These are phyloP conservation scores for Albizia julibrissin DNA, from an alignment of 306 rosid species.

Conservation along the genomic window DNA sequence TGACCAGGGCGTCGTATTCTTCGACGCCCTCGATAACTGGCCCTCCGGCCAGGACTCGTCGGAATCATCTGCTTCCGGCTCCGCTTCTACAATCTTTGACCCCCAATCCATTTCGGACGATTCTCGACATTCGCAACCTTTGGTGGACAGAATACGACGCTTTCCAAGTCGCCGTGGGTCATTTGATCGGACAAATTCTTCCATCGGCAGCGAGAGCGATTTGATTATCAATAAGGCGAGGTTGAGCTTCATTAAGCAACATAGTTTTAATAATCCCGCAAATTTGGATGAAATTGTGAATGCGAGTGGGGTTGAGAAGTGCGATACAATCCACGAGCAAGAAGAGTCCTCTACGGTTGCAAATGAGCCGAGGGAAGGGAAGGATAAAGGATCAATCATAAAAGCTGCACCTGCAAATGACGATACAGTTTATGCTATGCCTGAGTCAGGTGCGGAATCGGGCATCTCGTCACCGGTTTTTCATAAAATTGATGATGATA, in stretches of 20 bases:
- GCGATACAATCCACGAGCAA: conserved; percentile 28
- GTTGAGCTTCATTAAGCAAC: conserved; percentile 15
- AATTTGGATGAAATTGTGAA: conserved; percentile 33
- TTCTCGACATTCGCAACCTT: neutral
- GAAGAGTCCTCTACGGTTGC: conserved; percentile 24
- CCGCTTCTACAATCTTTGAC: conserved; percentile 31
- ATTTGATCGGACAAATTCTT: conserved; percentile 33
- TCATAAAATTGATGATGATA: conserved; percentile 16
- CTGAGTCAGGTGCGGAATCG: conserved; percentile 35
- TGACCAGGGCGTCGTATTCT: conserved; percentile 47
- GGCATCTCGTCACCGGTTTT: conserved; percentile 38
- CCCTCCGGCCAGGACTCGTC: conserved; percentile 38
- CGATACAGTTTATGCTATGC: conserved; percentile 30
- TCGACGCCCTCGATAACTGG: conserved; percentile 51
- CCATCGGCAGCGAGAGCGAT: conserved; percentile 24
- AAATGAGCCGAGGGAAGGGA: conserved; percentile 33
- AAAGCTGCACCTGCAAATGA: conserved; percentile 50
- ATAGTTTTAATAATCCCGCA: conserved; percentile 16
- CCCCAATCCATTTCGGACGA: neutral
- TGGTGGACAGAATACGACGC: conserved; percentile 44
- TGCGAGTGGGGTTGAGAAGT: conserved; percentile 27
- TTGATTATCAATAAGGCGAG: neutral
- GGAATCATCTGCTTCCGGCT: conserved; percentile 35
- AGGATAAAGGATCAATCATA: conserved; percentile 54
- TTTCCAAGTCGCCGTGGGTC: conserved; percentile 34